Evolutionary conservation across 1,284 basidiomycete genomes (phyloP).

Genomic region (Spongispora temasekensis): DNA sequence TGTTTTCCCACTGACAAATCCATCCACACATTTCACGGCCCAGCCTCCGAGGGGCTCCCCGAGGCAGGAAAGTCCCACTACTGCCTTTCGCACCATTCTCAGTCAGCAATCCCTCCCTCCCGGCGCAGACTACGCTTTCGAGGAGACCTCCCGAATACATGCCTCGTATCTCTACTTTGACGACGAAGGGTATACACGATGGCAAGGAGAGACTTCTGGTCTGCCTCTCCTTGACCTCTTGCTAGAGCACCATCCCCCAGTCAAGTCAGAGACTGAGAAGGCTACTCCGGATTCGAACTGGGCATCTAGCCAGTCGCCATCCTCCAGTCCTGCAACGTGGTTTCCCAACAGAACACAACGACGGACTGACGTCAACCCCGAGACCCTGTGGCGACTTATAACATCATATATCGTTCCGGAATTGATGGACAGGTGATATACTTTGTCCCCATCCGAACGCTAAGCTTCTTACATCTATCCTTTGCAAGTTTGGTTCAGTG

Average conservation of each 20-base stretch:
- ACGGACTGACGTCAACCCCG: constrained; percentile 77
- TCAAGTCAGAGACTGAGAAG: constrained; percentile 40
- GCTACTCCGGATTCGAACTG: constrained; percentile 24
- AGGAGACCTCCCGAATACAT: constrained; percentile 61
- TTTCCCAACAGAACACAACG: constrained; percentile 77
- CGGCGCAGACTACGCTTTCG: constrained; percentile 47
- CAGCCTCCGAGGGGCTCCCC: constrained; percentile 39
- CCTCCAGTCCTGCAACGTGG: constrained; percentile 50
- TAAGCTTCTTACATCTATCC: constrained; percentile 19
- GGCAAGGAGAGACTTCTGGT: constrained; percentile 90
- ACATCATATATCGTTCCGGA: constrained; percentile 80
- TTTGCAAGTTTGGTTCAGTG: constrained; percentile 67
- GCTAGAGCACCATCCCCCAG: constrained; percentile 54
- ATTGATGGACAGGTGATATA: constrained; percentile 79
- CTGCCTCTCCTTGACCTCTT: constrained; percentile 82
- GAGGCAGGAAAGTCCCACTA: constrained; percentile 47
- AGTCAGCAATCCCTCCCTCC: constrained; percentile 34
- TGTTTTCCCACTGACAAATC: constrained; percentile 73
- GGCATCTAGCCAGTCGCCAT: constrained; percentile 29
- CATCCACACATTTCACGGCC: constrained; percentile 70
- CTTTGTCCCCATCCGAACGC: constrained; percentile 4
- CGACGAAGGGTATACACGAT: constrained; percentile 79
- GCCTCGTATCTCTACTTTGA: constrained; percentile 81
- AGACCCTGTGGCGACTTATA: constrained; percentile 72
- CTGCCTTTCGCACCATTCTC: constrained; percentile 44